These are phyloP conservation scores for Sporothrix curviconia DNA, from an alignment of 2,329 filamentous ascomycete species.

Conservation along the genomic window DNA sequence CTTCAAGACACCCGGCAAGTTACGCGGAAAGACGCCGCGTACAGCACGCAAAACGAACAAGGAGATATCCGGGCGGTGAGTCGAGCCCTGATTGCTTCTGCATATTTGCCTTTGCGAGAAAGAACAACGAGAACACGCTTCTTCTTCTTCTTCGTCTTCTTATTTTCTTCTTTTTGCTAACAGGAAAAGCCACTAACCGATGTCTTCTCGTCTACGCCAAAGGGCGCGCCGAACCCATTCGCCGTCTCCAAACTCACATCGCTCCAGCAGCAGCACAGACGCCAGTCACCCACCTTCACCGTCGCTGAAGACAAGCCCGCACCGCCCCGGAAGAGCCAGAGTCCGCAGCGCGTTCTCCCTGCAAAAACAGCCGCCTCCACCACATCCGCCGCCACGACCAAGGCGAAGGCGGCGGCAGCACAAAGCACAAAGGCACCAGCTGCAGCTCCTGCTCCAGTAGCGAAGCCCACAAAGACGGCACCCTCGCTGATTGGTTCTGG, in stretches of 20 bases:
- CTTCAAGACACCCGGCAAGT: constrained; percentile 88
- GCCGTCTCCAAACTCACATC: constrained; percentile 36
- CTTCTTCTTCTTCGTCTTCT: too few relatives aligned
- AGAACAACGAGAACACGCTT: too few relatives aligned
- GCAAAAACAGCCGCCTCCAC: constrained; percentile 8
- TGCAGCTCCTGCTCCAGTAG: background rate
- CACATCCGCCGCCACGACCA: background rate
- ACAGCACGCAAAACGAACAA: constrained; percentile 57
- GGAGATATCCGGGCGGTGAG: constrained; percentile 58
- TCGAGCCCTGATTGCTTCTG: constrained; percentile 15
- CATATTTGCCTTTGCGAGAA: background rate
- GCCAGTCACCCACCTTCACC: constrained; percentile 33
- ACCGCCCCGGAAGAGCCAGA: constrained; percentile 22
- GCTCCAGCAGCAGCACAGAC: constrained; percentile 43
- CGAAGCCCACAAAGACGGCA: constrained; percentile 21
- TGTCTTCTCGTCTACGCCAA: constrained; percentile 50
- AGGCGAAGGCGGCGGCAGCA: background rate
- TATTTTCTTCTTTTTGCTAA: too few relatives aligned
- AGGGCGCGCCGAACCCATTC: constrained; percentile 49
- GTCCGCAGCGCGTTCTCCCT: constrained; percentile 20
- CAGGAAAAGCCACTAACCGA: constrained; percentile 49
- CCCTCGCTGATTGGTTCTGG: constrained; percentile 55
- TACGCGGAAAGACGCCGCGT: constrained; percentile 74
- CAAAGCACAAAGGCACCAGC: constrained; percentile 7
- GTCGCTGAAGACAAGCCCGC: constrained; percentile 47